phyloP scores from a whole-genome alignment of 768 basidiomycete genomes.

The Pleurotus giganteus region DNA sequence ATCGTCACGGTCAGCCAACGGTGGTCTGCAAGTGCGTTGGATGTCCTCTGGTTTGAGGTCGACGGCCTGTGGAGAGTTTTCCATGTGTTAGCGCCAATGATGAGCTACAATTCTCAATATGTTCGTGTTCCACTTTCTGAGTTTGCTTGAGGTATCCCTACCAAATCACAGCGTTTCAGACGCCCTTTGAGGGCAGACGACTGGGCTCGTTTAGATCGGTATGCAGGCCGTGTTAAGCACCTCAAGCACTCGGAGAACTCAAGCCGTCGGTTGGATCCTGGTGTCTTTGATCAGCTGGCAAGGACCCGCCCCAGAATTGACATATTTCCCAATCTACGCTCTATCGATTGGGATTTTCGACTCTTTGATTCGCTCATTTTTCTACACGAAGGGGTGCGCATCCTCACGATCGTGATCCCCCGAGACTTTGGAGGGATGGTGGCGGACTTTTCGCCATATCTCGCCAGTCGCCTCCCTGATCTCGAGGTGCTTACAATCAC shows the following conservation, averaged over 20 bases:
- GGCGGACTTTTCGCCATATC: slow-evolving; percentile 26
- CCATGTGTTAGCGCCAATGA: slow-evolving; percentile 44
- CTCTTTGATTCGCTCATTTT: slow-evolving; percentile 44
- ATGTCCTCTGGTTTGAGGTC: slow-evolving; percentile 57
- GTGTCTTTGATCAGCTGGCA: slow-evolving; percentile 26
- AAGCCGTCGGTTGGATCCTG: slow-evolving; percentile 25
- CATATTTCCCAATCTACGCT: neutral
- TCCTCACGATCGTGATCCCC: slow-evolving; percentile 25
- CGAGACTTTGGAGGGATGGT: neutral
- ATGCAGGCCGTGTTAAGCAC: slow-evolving; percentile 46
- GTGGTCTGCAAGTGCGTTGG: slow-evolving; percentile 42
- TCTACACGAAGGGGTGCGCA: slow-evolving; percentile 51
- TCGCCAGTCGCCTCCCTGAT: slow-evolving; percentile 49
- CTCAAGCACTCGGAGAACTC: slow-evolving; percentile 22
- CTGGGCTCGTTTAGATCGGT: slow-evolving; percentile 58
- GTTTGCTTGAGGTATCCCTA: neutral
- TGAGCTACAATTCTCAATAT: slow-evolving; percentile 21
- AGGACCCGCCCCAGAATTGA: neutral
- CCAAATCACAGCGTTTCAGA: slow-evolving; percentile 34
- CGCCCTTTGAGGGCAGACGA: slow-evolving; percentile 40
- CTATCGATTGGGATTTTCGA: slow-evolving; percentile 11
- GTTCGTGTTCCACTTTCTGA: slow-evolving; percentile 13
- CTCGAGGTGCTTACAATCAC: slow-evolving; percentile 44
- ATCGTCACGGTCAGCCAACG: slow-evolving; percentile 35
- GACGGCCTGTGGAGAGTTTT: slow-evolving; percentile 44